A percentile compares a stretch with the other conserved stretches of the same genome.
Evolutionary conservation across 2,329 filamentous ascomycete genomes (phyloP).

Genomic region (Orbilia ellipsospora): DNA sequence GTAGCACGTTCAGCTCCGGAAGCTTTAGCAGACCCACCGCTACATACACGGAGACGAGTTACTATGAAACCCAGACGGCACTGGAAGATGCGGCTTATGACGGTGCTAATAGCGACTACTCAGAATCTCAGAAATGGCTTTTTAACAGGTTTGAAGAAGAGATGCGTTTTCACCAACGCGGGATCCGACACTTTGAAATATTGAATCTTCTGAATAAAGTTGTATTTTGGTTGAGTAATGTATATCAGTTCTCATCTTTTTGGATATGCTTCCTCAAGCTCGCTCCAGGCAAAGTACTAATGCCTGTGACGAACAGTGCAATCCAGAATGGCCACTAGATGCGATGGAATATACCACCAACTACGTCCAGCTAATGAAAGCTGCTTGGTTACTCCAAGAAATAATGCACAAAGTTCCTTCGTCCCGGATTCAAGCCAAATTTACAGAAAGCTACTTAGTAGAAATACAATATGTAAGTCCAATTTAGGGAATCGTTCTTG

Average conservation of each 20-base stretch:
- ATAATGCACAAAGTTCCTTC: conserved; percentile 20
- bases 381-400: conserved; percentile 54
- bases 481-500: neutral
- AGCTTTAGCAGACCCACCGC: neutral
- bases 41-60: conserved; percentile 13
- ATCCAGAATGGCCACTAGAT: neutral
- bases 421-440: neutral
- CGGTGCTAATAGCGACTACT: conserved; percentile 9
- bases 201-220: conserved; percentile 50
- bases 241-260: conserved; percentile 20
- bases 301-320: conserved; percentile 15
- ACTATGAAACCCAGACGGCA: neutral
- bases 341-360: conserved; percentile 18
- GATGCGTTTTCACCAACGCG: conserved; percentile 8
- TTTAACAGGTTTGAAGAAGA: conserved; percentile 32
- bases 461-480: conserved; percentile 34
- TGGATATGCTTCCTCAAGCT: neutral
- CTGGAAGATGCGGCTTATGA: conserved; percentile 3
- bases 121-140: conserved; percentile 38
- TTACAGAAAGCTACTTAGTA: conserved; percentile 24
- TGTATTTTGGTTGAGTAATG: conserved; percentile 56
- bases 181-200: conserved; percentile 40
- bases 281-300: neutral
- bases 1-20: neutral
- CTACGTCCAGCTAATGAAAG: conserved; percentile 56